These are phyloP conservation scores for Lanmaoa pseudosensibilis DNA, from an alignment of 768 basidiomycete species.

Conservation along the genomic window DNA sequence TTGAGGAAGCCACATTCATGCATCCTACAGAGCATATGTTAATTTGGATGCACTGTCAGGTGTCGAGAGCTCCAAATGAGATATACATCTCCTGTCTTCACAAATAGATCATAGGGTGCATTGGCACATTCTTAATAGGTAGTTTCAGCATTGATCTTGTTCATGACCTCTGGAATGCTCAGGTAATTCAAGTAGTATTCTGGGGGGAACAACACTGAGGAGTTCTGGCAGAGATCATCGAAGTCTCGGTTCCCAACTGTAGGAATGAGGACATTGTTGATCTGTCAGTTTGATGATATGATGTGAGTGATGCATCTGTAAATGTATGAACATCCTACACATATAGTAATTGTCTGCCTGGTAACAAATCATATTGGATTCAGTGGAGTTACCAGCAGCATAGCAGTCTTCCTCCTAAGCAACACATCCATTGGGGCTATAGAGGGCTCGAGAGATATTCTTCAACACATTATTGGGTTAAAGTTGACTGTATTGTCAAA, in stretches of 20 bases:
- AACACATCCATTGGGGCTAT: constrained; percentile 48
- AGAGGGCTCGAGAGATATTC: constrained; percentile 50
- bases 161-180: constrained; percentile 33
- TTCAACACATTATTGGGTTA: constrained; percentile 46
- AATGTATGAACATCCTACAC: constrained; percentile 21
- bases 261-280: constrained; percentile 48
- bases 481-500: constrained; percentile 64
- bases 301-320: background rate
- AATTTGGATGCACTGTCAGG: background rate
- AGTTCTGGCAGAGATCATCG: constrained; percentile 58
- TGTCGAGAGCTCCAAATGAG: background rate
- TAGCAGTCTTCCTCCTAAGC: constrained; percentile 58
- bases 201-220: constrained; percentile 51
- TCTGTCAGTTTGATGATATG: constrained; percentile 27
- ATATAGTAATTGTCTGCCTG: constrained; percentile 59
- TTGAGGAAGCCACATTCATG: constrained; percentile 38
- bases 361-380: constrained; percentile 50
- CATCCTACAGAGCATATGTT: constrained; percentile 22
- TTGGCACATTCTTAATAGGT: constrained; percentile 51
- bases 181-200: constrained; percentile 55
- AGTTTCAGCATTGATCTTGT: constrained; percentile 52
- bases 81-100: constrained; percentile 56
- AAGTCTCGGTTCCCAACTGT: constrained; percentile 53
- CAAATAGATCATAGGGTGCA: constrained; percentile 43
- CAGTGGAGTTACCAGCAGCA: constrained; percentile 46